These are phyloP conservation scores for Cyberlindnera bimundalis DNA, from an alignment of 805 yeast species.

Conservation along the genomic window DNA sequence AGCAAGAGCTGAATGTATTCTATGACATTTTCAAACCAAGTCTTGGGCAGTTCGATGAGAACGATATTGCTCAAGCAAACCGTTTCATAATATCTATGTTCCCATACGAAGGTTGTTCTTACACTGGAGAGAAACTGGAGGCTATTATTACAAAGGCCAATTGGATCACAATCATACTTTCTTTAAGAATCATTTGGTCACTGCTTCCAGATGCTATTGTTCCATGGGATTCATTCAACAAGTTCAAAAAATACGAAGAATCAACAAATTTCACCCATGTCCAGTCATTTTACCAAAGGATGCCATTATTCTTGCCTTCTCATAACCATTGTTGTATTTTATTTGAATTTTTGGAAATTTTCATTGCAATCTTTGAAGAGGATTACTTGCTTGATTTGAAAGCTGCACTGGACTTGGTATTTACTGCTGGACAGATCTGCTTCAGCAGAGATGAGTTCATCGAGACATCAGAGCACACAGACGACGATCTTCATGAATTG, in stretches of 20 bases:
- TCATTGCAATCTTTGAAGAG: conserved; percentile 31
- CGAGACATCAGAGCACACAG: conserved; percentile 8
- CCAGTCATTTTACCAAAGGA: conserved; percentile 31
- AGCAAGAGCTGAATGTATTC: conserved; percentile 20
- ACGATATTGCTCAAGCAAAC: conserved; percentile 29
- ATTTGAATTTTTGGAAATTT: conserved; percentile 36
- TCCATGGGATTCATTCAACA: conserved; percentile 33
- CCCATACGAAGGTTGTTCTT: conserved; percentile 37
- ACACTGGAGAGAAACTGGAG: conserved; percentile 30
- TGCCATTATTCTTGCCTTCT: conserved; percentile 34
- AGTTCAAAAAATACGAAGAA: conserved; percentile 28
- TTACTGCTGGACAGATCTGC: conserved; percentile 36
- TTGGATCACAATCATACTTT: conserved; percentile 28
- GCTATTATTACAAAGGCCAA: conserved; percentile 23
- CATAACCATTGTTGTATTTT: conserved; percentile 34
- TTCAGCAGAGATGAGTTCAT: conserved; percentile 28
- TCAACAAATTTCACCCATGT: conserved; percentile 23
- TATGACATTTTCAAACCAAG: conserved; percentile 34
- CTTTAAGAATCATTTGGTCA: conserved; percentile 33
- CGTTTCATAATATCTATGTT: conserved; percentile 30
- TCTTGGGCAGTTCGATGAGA: conserved; percentile 32
- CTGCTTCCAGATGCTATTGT: conserved; percentile 33
- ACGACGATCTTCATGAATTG: conserved; percentile 31
- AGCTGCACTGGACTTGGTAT: conserved; percentile 31
- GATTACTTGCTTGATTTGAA: conserved; percentile 31